Evolutionary conservation across 73 alveolate species (phyloP), one percentile per base, ranked within the genome.

Genomic region (Paramecium biaurelia): DNA sequence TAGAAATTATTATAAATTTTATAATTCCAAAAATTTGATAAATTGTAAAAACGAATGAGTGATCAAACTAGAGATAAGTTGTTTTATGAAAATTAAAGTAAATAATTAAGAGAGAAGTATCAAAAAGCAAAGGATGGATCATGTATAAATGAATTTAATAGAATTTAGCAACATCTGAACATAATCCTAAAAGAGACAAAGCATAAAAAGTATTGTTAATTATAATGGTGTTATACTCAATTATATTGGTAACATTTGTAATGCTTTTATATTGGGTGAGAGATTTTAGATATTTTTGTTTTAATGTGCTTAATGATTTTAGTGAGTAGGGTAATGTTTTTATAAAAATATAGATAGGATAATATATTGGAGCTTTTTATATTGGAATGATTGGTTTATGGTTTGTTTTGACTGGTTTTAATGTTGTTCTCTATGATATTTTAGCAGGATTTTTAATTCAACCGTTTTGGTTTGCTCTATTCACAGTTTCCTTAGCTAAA

Each of bases 391-490:
- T 76, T 38, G 89, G 89, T 38, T 41, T 37, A n/a, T 76, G 89
- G 89, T 76, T 76, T 76, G 89, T 76, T 18, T 76, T 76, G 43
- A 76, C 89, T 18, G 89, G 89, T 4, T 76, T 76, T 76, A 76
- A 76, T 76, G 89, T 76, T 20, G 89, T 76, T 18, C 26, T 76
- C 0, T 76, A 37, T 76, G 89, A 76, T 41, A 76, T 76, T 24
- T 24, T 76, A 30, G 89, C 70, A 14, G 89, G 89, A 37, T 76
- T 76, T 18, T 41, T 76, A 32, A 76, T 76, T 8, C 28, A 37
- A 6, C 89, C 89, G 0, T 76, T 37, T 38, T 76, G 89, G 89
- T 76, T 38, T 42, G 89, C 89, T 37, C 24, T 76, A 76, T 21
- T 41, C 23, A 57, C 47, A 20, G 89, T 76, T 37, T 76, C 89